Percentiles rank a stretch among this genome's conserved stretches.
Conservation (phyloP, 2,329 filamentous ascomycete genomes). For the Cercospora brassicicola region DNA sequence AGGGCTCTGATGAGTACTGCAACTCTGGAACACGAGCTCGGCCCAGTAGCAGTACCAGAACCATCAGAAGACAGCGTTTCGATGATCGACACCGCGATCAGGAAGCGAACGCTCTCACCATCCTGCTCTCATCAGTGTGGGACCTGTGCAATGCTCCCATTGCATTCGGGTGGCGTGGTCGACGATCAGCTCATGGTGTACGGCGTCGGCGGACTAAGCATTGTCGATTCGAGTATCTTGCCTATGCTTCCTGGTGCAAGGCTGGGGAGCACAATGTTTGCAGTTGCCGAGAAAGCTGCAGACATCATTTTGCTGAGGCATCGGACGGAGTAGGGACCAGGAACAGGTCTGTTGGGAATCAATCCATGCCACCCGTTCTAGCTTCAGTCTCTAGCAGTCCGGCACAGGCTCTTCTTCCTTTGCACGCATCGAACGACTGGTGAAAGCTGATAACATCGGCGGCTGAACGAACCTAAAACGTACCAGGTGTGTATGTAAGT, state of each 20-base stretch:
- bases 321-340: neutral
- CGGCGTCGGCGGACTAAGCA: conserved; percentile 23
- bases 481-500: too few species aligned
- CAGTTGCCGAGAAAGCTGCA: conserved; percentile 27
- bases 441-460: too few species aligned
- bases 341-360: neutral
- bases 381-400: too few species aligned
- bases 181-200: conserved; percentile 25
- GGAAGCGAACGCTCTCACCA: neutral
- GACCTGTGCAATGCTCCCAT: conserved; percentile 37
- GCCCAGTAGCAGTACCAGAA: neutral
- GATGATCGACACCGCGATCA: neutral
- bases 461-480: too few species aligned
- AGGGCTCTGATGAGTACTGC: neutral
- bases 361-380: neutral
- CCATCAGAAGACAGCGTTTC: neutral
- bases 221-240: conserved; percentile 30
- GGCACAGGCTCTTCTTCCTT: too few species aligned
- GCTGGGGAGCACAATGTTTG: conserved; percentile 26
- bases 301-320: conserved; percentile 5
- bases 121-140: conserved; percentile 32
- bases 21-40: neutral
- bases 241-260: conserved; percentile 24
- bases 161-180: conserved; percentile 25
- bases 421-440: too few species aligned